Evolutionary conservation across 768 basidiomycete genomes (phyloP).

Genomic region (Imleria badia): DNA sequence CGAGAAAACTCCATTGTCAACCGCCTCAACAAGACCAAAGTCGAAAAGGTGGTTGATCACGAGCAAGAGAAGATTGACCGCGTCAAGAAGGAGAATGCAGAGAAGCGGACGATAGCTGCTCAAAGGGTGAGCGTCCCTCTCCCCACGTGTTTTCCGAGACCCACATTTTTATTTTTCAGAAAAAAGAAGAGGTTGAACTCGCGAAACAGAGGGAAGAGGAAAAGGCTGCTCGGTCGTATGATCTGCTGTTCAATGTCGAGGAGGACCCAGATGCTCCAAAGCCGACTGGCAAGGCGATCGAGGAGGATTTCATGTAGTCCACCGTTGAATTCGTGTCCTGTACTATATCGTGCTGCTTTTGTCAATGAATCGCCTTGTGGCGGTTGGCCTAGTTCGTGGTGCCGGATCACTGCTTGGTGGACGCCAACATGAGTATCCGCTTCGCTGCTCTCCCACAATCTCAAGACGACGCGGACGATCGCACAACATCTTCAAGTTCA

Average conservation of each 20-base stretch:
- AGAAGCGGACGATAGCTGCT: constrained; percentile 57
- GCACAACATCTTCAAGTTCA: constrained; percentile 18
- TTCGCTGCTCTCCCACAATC: constrained; percentile 16
- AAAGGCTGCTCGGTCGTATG: constrained; percentile 87
- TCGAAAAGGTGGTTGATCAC: constrained; percentile 82
- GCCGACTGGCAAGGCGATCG: constrained; percentile 71
- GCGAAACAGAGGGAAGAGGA: constrained; percentile 77
- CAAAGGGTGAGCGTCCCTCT: constrained; percentile 53
- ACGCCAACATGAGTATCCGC: constrained; percentile 30
- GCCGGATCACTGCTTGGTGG: background rate
- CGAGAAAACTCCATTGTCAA: constrained; percentile 91
- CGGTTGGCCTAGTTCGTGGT: background rate
- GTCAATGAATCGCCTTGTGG: background rate
- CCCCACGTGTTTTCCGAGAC: background rate
- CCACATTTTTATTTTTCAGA: constrained; percentile 40
- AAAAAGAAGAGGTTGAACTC: constrained; percentile 75
- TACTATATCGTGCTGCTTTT: background rate
- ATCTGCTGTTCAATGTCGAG: constrained; percentile 68
- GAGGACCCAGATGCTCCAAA: constrained; percentile 51
- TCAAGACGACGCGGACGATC: constrained; percentile 12
- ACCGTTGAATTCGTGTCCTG: background rate
- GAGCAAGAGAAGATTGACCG: constrained; percentile 86
- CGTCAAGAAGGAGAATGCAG: constrained; percentile 70
- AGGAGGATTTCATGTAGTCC: constrained; percentile 85
- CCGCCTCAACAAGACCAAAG: constrained; percentile 90